Percentiles rank a stretch among this genome's conserved stretches.
Conservation (phyloP, 768 basidiomycete species). For the Cyathus striatus region DNA sequence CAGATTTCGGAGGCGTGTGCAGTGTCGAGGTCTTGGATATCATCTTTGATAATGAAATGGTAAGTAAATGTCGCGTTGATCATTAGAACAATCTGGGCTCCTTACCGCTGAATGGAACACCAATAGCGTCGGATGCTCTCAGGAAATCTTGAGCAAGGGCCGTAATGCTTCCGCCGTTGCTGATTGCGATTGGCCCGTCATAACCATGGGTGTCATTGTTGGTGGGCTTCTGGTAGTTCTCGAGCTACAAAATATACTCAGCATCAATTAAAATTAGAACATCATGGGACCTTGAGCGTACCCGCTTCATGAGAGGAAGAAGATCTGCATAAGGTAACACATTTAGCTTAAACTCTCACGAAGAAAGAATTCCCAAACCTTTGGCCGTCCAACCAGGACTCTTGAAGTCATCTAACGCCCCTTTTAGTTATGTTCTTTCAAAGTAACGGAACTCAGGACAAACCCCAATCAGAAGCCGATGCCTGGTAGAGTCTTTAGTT, state of each 20-base stretch:
- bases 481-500: conserved; percentile 31
- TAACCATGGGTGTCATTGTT: conserved; percentile 69
- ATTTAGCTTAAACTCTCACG: not conserved
- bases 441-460: conserved; percentile 7
- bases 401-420: conserved; percentile 65
- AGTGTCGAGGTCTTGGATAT: conserved; percentile 63
- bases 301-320: conserved; percentile 68
- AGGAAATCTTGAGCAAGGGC: conserved; percentile 67
- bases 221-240: conserved; percentile 72
- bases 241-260: conserved; percentile 36
- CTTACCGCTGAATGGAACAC: conserved; percentile 62
- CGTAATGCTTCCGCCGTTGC: conserved; percentile 61
- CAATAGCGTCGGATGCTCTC: conserved; percentile 54
- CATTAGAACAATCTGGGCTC: not conserved
- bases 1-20: conserved; percentile 64
- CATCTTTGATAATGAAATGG: conserved; percentile 31
- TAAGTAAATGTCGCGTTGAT: not conserved
- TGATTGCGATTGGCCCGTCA: conserved; percentile 70
- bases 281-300: conserved; percentile 10
- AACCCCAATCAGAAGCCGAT: conserved; percentile 69
- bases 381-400: conserved; percentile 62
- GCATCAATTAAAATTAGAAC: not conserved
- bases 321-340: conserved; percentile 37
- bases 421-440: conserved; percentile 3
- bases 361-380: conserved; percentile 25